phyloP scores from a whole-genome alignment of 2,329 filamentous ascomycete species.

The Neoscytalidium dimidiatum region DNA sequence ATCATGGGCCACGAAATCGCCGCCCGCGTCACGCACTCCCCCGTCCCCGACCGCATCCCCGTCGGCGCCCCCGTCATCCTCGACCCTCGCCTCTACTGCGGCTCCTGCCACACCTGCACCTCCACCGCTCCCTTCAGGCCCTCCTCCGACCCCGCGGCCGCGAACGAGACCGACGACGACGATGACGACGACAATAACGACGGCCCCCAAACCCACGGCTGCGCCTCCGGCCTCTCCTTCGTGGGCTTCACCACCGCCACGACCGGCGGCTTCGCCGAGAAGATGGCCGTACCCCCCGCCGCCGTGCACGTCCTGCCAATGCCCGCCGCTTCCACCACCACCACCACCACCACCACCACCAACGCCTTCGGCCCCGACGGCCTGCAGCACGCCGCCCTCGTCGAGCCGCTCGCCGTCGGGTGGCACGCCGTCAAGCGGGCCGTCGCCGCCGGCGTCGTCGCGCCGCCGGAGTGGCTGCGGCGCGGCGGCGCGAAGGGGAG shows the following conservation, averaged over 20 bases:
- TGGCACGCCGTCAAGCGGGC: constrained; percentile 55
- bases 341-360: no score
- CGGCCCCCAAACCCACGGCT: constrained; percentile 26
- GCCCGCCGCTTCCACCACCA: no score
- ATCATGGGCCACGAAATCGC: constrained; percentile 36
- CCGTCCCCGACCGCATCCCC: constrained; percentile 19
- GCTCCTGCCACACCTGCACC: constrained; percentile 27
- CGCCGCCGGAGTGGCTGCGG: background rate
- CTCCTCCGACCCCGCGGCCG: no score
- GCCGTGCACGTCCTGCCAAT: constrained; percentile 55
- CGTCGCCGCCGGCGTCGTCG: background rate
- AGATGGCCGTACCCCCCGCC: constrained; percentile 53
- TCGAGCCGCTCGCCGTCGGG: constrained; percentile 65
- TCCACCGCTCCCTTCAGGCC: background rate
- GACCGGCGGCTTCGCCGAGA: constrained; percentile 59
- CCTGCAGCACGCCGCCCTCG: constrained; percentile 57
- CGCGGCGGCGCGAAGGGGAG: background rate
- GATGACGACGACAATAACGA: background rate
- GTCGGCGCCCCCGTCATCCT: constrained; percentile 32
- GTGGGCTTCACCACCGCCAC: constrained; percentile 21
- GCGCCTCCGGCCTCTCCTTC: constrained; percentile 28
- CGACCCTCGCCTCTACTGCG: constrained; percentile 33
- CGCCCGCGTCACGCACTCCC: background rate
- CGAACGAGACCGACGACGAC: background rate
- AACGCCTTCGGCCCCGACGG: constrained; percentile 33